A percentile compares a stretch with the other conserved stretches of the same genome.
Conservation (phyloP, 1,284 basidiomycete species). For the Coniferiporia sulphurascens region DNA sequence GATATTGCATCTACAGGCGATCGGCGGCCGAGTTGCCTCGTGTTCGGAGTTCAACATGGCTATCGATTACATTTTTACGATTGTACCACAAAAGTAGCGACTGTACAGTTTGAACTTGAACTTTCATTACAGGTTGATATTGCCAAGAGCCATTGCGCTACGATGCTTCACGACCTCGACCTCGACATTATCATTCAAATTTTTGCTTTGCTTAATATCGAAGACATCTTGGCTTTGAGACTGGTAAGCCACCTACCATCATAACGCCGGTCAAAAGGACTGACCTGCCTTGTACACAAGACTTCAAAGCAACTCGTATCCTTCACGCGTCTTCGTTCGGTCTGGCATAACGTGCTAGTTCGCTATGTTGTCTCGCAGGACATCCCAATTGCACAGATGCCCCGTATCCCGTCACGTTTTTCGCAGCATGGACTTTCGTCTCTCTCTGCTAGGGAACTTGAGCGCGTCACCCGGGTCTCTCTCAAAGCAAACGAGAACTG, state of each 20-base stretch:
- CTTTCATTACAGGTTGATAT: too few relatives aligned
- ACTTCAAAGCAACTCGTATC: slow-evolving; percentile 40
- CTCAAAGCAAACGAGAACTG: slow-evolving; percentile 43
- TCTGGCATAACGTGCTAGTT: slow-evolving; percentile 46
- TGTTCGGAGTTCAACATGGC: too few relatives aligned
- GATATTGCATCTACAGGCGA: too few relatives aligned
- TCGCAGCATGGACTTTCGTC: slow-evolving; percentile 24
- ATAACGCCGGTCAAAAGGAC: background rate
- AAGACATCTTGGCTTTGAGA: slow-evolving; percentile 13
- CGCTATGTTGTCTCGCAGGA: slow-evolving; percentile 13
- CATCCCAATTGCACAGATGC: slow-evolving; percentile 36
- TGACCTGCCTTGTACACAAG: slow-evolving; percentile 29
- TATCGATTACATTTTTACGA: too few relatives aligned
- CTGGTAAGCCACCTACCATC: background rate
- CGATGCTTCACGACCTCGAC: slow-evolving; percentile 12
- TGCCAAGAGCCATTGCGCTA: too few relatives aligned
- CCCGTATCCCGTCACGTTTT: slow-evolving; percentile 36
- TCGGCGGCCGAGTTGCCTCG: too few relatives aligned
- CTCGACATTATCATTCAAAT: slow-evolving; percentile 14
- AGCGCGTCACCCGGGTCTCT: slow-evolving; percentile 35
- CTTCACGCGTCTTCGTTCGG: slow-evolving; percentile 39
- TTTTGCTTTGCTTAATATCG: slow-evolving; percentile 1
- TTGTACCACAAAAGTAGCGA: too few relatives aligned
- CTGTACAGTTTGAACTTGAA: too few relatives aligned
- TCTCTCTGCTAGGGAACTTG: slow-evolving; percentile 38